Percentiles rank a stretch among this genome's conserved stretches.
These are phyloP conservation scores for Ambrosia hybrid DNA, from an alignment of 140 eudicot genomes.

Conservation along the genomic window DNA sequence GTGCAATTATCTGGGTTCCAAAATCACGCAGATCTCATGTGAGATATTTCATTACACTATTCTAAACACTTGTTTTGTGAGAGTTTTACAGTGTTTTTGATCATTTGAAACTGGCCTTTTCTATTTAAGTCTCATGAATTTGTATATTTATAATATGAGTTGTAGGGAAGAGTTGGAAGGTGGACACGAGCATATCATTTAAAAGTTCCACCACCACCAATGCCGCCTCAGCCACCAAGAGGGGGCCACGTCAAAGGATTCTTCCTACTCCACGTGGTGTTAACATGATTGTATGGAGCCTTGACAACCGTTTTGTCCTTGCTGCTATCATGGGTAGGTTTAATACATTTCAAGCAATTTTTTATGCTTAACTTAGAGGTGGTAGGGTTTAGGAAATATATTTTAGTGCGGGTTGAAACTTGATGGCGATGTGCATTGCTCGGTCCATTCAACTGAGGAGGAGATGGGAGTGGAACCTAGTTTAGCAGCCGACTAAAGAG, in stretches of 20 bases:
- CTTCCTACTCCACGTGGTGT: conserved; percentile 99
- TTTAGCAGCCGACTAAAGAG: too few species aligned
- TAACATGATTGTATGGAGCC: conserved; percentile 97
- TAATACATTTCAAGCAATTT: neutral
- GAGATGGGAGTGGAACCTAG: too few species aligned
- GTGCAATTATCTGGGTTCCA: conserved; percentile 98
- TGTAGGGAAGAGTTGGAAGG: conserved; percentile 85
- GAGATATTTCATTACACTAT: conserved; percentile 31
- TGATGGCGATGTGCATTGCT: too few species aligned
- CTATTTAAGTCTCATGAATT: neutral
- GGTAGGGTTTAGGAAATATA: too few species aligned
- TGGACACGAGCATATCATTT: conserved; percentile 91
- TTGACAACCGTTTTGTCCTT: conserved; percentile 96
- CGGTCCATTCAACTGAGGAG: too few species aligned
- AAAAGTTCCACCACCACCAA: conserved; percentile 94
- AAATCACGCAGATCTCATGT: conserved; percentile 98
- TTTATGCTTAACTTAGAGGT: too few species aligned
- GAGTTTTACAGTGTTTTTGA: neutral
- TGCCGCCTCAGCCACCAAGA: conserved; percentile 84
- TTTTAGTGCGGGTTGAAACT: too few species aligned
- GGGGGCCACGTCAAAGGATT: conserved; percentile 94
- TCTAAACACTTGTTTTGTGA: conserved; percentile 6
- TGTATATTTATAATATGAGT: conserved; percentile 10
- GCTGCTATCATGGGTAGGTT: conserved; percentile 96
- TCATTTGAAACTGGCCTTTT: neutral